Conservation (phyloP, 345 rosid species). For the Pelargonium nanum region DNA sequence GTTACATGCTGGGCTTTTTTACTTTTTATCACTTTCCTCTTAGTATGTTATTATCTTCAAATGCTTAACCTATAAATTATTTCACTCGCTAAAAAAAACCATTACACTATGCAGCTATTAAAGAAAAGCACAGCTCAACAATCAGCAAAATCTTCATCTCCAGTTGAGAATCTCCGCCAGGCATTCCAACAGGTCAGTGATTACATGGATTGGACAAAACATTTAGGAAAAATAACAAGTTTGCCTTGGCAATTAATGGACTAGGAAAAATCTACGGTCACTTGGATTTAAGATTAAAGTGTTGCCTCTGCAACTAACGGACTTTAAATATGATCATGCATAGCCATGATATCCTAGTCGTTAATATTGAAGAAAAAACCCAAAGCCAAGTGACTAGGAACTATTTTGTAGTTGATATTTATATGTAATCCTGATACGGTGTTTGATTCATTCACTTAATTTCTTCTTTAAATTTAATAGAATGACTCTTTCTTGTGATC, state of each 20-base stretch:
- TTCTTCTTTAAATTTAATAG: constrained; percentile 3
- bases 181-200: constrained; percentile 40
- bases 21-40: not conserved
- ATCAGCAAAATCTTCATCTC: constrained; percentile 31
- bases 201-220: not conserved
- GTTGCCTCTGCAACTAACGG: not conserved
- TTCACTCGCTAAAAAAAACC: not conserved
- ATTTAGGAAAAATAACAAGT: not conserved
- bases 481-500: constrained; percentile 17
- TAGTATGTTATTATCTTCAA: not conserved
- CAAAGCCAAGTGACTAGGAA: not conserved
- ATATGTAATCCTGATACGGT: not conserved
- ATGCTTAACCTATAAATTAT: not conserved
- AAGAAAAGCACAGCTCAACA: constrained; percentile 37
- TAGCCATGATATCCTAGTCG: not conserved
- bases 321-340: not conserved
- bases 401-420: not conserved
- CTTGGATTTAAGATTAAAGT: not conserved
- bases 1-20: not conserved
- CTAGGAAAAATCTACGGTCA: too few relatives aligned
- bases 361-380: not conserved
- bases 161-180: constrained; percentile 30
- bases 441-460: not conserved
- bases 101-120: constrained; percentile 25
- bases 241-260: not conserved